Conservation (phyloP, 2,329 filamentous ascomycete genomes). For the Nakataea oryzae region DNA sequence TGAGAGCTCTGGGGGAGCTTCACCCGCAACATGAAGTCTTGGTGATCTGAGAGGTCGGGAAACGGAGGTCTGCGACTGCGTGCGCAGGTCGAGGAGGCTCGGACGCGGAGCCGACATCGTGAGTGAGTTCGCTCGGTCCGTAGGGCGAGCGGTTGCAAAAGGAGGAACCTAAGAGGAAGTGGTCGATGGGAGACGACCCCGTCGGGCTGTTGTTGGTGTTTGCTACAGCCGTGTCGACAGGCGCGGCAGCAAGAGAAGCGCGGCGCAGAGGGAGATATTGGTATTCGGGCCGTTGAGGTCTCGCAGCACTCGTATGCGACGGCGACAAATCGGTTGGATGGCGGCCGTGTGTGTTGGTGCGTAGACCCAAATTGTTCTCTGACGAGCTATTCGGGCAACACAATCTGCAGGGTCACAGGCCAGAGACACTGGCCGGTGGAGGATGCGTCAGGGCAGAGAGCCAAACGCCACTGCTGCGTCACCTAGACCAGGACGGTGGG, state of each 20-base stretch:
- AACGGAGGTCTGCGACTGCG: slow-evolving; percentile 42
- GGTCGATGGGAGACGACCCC: not conserved
- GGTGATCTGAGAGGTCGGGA: slow-evolving; percentile 58
- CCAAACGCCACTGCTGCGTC: not conserved
- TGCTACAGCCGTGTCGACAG: not conserved
- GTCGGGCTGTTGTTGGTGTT: not conserved
- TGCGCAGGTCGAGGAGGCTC: slow-evolving; percentile 48
- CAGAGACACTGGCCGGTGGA: not conserved
- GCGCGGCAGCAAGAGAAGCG: not conserved
- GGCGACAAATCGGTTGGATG: not conserved
- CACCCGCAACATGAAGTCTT: slow-evolving; percentile 65
- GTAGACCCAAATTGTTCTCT: not conserved
- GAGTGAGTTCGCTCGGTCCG: slow-evolving; percentile 3
- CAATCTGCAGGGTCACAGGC: not conserved
- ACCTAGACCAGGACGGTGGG: not conserved
- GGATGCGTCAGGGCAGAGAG: not conserved
- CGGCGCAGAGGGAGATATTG: not conserved
- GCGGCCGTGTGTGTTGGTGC: not conserved
- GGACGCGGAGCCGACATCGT: slow-evolving; percentile 44
- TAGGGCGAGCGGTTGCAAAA: not conserved
- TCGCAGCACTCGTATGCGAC: not conserved
- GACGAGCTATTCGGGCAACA: not conserved
- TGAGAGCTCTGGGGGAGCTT: slow-evolving; percentile 80
- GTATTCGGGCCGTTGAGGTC: not conserved
- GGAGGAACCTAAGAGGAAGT: not conserved